Base-by-base conservation (phyloP, 176 grass and related monocot species). In the Melocanna baccifera region DNA sequence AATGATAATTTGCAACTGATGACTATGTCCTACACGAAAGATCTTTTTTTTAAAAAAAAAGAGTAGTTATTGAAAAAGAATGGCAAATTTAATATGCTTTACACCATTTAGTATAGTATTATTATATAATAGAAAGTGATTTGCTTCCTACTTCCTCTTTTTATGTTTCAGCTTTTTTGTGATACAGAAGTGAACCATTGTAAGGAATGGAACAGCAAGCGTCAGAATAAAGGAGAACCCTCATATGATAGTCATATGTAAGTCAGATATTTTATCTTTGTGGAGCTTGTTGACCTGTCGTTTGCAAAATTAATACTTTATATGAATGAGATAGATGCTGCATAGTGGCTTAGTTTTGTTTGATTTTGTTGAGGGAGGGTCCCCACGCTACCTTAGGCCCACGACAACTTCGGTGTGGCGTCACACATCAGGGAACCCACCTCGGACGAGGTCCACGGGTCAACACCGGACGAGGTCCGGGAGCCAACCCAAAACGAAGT, bases 131-230 rank as follows among this genome's bases (percentile, higher is more conserved):
- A 41, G 76, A 58, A 76, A 87, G 67, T 84, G 29, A 80, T 84
- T 55, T 45, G 30, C 2, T 73, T 66, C 68, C 18, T 85, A 45
- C 18, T 71, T 82, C 67, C 40, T 67, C 29, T 56, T 52, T 79
- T 79, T 79, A 57, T 89, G 62, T 87, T 93, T 92, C 91, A 98
- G 96, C 72, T 98, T 50, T 95, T 93, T 77, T 95, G 96, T 92
- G 96, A 98, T 85, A 90, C 93, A 83, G 93, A 90, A 81, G 96
- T 92, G 82, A 86, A 87, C 80, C 83, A 80, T 82, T 98, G 93
- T 89, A 90, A 89, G 83, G 76, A 95, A 75, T 98, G 96, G 96
- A 95, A 98, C 30, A 78, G 45, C 53, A 93, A 91, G 46, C 91
- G 91, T 45, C 73, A 62, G 14, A 87, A 95, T 71, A 95, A 84